Evolutionary conservation across 2,329 filamentous ascomycete species (phyloP), one percentile per base, ranked within the genome.

Genomic region (Dryadomyces sulphureus): DNA sequence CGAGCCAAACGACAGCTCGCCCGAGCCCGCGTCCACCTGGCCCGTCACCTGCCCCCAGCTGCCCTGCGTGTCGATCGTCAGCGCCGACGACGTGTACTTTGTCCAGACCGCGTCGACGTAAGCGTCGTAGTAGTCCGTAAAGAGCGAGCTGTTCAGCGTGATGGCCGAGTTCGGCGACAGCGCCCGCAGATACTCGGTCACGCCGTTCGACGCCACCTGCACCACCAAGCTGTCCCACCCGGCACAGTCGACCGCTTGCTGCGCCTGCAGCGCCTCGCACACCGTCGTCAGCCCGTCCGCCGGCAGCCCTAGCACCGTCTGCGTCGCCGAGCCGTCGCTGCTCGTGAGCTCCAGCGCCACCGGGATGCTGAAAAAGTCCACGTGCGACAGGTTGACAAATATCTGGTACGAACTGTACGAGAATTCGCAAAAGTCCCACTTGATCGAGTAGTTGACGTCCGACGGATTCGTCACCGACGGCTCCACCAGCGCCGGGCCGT

Each of bases 311-410:
- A 60, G 57, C 9, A 77, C 73, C 16, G 56, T 61, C 51, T 68
- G 67, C 17, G 63, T 56, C 16, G 52, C 52, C 11, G 53, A 51
- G 39, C 70, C 73, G 39, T 60, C 58, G 19, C 64, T 64, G 49
- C 68, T 72, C 46, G 62, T 61, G 40, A 81, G 68, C 49, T 61
- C 58, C 51, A 81, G 67, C 1, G 73, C 70, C 44, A 82, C 70
- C n/a, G 81, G 79, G 53, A 81, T 58, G 54, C 66, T 66, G 50
- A 87, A 73, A 61, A 89, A 89, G 64, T 89, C 84, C 45, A 89
- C 84, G 58, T 82, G 81, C 50, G 70, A 77, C 54, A 89, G 79
- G 54, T 84, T 84, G 54, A 74, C 77, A 56, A 75, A 84, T 5
- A 84, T 62, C 59, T 82, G 68, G 27, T 59, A 55, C 32, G 61